Evolutionary conservation across 164 flowering plant genomes (phyloP).

Genomic region (Macadamia integrifolia): DNA sequence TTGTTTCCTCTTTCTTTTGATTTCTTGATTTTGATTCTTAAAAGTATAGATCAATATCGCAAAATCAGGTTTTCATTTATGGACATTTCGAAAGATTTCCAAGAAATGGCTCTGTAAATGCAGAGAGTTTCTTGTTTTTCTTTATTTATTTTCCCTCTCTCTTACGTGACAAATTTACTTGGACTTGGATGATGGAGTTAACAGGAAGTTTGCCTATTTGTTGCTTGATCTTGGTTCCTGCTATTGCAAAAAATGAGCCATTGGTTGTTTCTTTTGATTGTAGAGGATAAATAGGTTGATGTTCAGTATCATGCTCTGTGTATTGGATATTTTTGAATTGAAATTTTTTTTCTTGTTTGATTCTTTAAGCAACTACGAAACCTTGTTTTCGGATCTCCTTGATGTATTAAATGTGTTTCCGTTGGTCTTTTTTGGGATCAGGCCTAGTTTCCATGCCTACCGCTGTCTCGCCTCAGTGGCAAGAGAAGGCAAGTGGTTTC

Average conservation of each 20-base stretch:
- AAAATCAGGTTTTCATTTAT: background rate
- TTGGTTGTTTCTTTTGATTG: background rate
- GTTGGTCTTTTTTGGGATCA: background rate
- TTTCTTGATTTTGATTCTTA: background rate
- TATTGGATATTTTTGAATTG: background rate
- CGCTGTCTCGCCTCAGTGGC: constrained; percentile 65
- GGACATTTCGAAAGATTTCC: background rate
- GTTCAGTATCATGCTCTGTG: background rate
- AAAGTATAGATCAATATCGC: background rate
- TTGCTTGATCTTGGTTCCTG: background rate
- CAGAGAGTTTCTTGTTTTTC: too few relatives aligned
- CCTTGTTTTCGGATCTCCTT: background rate
- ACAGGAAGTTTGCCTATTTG: background rate
- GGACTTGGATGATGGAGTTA: background rate
- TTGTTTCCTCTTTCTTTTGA: too few relatives aligned
- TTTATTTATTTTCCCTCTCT: too few relatives aligned
- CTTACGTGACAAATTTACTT: too few relatives aligned
- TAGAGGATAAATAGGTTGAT: background rate
- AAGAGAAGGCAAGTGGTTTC: constrained; percentile 70
- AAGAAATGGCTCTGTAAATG: background rate
- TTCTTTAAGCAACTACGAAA: background rate
- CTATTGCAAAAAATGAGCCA: background rate
- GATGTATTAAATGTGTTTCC: background rate
- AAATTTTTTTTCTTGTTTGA: background rate
- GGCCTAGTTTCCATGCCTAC: constrained; percentile 47